Percentiles rank a stretch among this genome's conserved stretches.
Evolutionary conservation across 2,329 filamentous ascomycete species (phyloP).

Genomic region (Neonectria neomacrospora): DNA sequence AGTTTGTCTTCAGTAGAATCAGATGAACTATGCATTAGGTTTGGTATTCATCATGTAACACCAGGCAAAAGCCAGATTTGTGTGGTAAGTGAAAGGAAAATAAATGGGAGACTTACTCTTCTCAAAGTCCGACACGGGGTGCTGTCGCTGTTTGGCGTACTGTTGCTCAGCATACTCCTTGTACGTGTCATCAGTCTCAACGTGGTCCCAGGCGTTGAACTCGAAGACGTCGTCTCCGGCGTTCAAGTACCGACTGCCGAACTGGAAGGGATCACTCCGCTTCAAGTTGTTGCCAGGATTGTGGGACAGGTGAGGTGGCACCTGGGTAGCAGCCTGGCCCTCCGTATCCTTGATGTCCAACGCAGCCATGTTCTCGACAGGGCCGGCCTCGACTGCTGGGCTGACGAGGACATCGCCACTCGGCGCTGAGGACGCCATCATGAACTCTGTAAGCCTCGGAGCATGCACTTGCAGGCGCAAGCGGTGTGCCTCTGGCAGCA

Average conservation of each 20-base stretch:
- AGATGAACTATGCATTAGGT: conserved; percentile 77
- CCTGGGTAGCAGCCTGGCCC: conserved; percentile 32
- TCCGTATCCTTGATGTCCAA: conserved; percentile 42
- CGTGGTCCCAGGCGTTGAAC: conserved; percentile 99
- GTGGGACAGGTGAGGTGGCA: conserved; percentile 75
- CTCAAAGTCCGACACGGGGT: conserved; percentile 93
- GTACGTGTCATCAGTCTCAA: conserved; percentile 90
- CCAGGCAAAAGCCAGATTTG: conserved; percentile 37
- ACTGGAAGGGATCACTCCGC: conserved; percentile 92
- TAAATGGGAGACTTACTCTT: conserved; percentile 67
- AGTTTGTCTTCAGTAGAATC: conserved; percentile 72
- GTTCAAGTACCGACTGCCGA: conserved; percentile 87
- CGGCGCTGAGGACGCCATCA: conserved; percentile 41
- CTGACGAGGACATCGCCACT: conserved; percentile 37
- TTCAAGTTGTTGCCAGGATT: conserved; percentile 81
- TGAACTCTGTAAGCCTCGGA: conserved; percentile 31
- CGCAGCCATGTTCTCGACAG: conserved; percentile 41
- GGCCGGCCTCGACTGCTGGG: conserved; percentile 33
- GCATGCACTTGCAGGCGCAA: conserved; percentile 42
- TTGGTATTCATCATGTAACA: conserved; percentile 67
- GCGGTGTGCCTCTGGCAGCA: conserved; percentile 33
- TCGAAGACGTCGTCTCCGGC: conserved; percentile 91
- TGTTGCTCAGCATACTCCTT: conserved; percentile 86
- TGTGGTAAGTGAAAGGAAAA: conserved; percentile 15
- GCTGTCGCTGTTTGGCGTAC: conserved; percentile 83